Conservation (phyloP, 75 land plant genomes). For the Pseudotsuga menziesii region DNA sequence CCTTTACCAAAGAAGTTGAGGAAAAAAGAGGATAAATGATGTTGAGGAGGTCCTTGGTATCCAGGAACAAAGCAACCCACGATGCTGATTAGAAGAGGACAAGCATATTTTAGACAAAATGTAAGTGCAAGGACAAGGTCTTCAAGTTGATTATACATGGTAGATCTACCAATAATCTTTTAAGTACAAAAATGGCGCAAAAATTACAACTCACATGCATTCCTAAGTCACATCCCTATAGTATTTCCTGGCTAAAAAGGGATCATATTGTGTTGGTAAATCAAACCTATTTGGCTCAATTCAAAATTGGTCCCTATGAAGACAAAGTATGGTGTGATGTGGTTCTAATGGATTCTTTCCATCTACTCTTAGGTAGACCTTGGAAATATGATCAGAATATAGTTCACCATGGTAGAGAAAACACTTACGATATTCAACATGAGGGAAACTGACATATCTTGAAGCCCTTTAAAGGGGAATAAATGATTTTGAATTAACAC, state of each 20-base stretch:
- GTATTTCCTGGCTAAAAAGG: not conserved
- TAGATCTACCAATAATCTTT: not conserved
- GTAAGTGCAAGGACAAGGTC: not conserved
- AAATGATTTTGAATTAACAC: not conserved
- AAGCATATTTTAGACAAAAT: not conserved
- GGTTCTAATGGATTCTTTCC: not conserved
- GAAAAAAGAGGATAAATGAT: not conserved
- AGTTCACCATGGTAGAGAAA: not conserved
- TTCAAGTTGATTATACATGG: not conserved
- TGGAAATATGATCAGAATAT: not conserved
- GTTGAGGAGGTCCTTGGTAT: not conserved
- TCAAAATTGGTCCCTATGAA: conserved; percentile 3
- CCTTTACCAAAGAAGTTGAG: too few species aligned
- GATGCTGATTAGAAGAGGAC: not conserved
- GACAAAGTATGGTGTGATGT: not conserved
- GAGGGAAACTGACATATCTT: not conserved
- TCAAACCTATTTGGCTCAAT: not conserved
- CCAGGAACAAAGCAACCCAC: not conserved
- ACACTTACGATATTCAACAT: not conserved
- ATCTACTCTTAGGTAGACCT: not conserved
- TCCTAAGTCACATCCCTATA: not conserved
- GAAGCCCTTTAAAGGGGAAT: not conserved
- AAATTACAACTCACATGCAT: not conserved
- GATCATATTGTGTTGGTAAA: not conserved
- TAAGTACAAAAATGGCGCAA: not conserved